These are phyloP conservation scores for Hemisphaericaspora subhashii DNA, from an alignment of 1,139 yeast species.

Conservation along the genomic window DNA sequence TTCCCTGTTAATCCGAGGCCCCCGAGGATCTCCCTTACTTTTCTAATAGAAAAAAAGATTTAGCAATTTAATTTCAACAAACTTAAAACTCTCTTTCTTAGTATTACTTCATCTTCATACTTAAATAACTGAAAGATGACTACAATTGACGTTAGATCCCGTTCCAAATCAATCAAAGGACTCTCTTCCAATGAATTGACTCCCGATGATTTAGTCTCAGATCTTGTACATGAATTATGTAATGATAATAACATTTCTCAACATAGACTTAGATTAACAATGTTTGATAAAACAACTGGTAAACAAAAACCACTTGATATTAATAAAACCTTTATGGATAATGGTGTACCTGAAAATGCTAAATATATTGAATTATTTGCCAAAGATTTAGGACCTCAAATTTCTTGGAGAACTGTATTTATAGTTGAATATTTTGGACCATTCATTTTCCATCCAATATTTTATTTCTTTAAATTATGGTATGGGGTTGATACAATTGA, in stretches of 20 bases:
- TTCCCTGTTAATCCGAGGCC: too few species aligned
- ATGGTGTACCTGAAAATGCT: conserved; percentile 28
- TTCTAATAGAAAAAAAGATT: too few species aligned
- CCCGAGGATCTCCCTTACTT: too few species aligned
- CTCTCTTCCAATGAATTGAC: conserved; percentile 36
- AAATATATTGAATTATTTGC: conserved; percentile 46
- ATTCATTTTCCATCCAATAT: conserved; percentile 69
- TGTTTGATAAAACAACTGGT: conserved; percentile 25
- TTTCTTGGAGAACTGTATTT: conserved; percentile 88
- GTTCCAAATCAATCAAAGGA: conserved; percentile 50
- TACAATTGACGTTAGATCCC: conserved; percentile 45
- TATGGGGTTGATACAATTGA: conserved; percentile 13
- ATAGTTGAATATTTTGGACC: conserved; percentile 90
- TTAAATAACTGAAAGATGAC: too few species aligned
- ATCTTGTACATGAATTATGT: conserved; percentile 41
- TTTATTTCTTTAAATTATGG: conserved; percentile 45
- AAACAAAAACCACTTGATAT: conserved; percentile 36
- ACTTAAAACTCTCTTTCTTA: neutral
- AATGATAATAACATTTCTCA: conserved; percentile 42
- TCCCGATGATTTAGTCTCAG: conserved; percentile 28
- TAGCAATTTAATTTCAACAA: neutral
- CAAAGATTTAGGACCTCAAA: conserved; percentile 92
- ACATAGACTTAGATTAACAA: conserved; percentile 40
- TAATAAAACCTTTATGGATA: conserved; percentile 30
- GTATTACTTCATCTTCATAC: neutral